These are phyloP conservation scores for Isatis tinctoria DNA, from an alignment of 345 rosid species.

Conservation along the genomic window DNA sequence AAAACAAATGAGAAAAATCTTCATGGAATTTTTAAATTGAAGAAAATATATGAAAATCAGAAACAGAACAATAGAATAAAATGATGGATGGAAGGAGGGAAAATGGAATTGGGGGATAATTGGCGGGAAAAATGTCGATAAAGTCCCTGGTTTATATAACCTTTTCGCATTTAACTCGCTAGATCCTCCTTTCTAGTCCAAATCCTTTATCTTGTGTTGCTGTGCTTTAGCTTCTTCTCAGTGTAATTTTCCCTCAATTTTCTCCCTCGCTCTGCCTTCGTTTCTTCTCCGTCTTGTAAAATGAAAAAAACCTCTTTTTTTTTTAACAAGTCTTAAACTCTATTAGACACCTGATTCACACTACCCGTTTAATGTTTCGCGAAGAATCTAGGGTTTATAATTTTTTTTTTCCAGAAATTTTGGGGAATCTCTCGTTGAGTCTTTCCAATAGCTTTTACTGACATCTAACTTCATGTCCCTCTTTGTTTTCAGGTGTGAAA, in stretches of 20 bases:
- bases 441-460: background rate
- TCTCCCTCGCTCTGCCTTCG: background rate
- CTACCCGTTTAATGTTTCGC: background rate
- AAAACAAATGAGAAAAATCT: too few species aligned
- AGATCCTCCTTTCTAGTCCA: slow-evolving; percentile 11
- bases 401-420: background rate
- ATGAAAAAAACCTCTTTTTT: background rate
- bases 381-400: slow-evolving; percentile 35
- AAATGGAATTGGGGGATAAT: background rate
- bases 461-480: background rate
- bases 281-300: background rate
- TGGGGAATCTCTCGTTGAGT: slow-evolving; percentile 6
- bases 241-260: background rate
- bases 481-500: slow-evolving; percentile 10
- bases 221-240: background rate
- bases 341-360: background rate
- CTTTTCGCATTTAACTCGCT: background rate
- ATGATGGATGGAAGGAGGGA: background rate
- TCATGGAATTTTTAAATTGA: too few species aligned
- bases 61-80: background rate
- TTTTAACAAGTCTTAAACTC: background rate
- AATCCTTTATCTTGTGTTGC: background rate
- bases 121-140: slow-evolving; percentile 63
- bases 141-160: slow-evolving; percentile 33
- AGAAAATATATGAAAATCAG: background rate